Base-by-base conservation (phyloP, 2,329 filamentous ascomycete genomes). In the Alternaria brassicae region DNA sequence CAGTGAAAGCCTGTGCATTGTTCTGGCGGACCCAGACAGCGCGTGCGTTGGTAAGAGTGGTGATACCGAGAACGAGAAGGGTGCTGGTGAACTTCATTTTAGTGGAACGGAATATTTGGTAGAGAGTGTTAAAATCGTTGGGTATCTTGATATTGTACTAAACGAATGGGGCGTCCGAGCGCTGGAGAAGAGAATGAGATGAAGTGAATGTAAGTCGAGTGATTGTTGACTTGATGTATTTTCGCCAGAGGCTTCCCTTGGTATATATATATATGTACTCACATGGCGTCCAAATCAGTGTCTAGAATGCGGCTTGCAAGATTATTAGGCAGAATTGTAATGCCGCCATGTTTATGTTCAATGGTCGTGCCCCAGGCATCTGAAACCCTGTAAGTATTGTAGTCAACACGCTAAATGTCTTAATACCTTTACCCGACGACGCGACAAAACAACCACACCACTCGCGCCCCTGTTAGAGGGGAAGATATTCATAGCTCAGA, bases 1-100 rank as follows among this genome's bases (percentile, higher is more conserved):
- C 80, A 21, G 77, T 80, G 69, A 81, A 81, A 28, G 71, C 60
- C 60, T 79, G 73, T 25, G 65, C 32, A 57, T 76, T 74, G 56
- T 60, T 61, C 56, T 71, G 70, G 41, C 71, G 72, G 27, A 57
- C 48, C 39, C 60, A 45, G 28, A 73, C 57, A 45, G 63, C 57
- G 56, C 68, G 64, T 36, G 69, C 69, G 27, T 65, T 58, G 44
- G 62, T 62, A 19, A 61, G 37, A 41, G 69, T 58, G 23, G 66
- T 47, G 44, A 64, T 50, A 61, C 61, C 60, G 56, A 72, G 58
- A 23, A 68, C 28, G 28, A 65, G 15, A 59, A 74, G 12, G 27
- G 58, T 51, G 32, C 63, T 57, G 30, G 60, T 59, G 63, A 67
- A 68, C 56, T 71, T 68, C 71, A 73, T 74, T n/a, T 64, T 71